phyloP scores from a whole-genome alignment of 495 filamentous ascomycete species.

The Aspergillus kassunensis region DNA sequence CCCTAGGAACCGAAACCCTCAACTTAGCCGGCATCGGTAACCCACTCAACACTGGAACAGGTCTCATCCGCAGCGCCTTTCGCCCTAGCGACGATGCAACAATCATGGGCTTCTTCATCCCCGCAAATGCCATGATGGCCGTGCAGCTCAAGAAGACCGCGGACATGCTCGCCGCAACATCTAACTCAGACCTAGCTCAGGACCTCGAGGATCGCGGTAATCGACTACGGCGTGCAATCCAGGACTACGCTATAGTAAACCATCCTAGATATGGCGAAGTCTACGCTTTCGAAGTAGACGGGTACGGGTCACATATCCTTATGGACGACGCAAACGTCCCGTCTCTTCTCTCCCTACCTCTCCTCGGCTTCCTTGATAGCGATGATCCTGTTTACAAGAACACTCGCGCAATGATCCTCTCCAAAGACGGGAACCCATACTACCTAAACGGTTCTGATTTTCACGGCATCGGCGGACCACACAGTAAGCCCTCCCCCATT shows the following conservation, averaged over 20 bases:
- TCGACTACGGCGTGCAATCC: constrained; percentile 70
- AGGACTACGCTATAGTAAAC: constrained; percentile 83
- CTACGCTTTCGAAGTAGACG: constrained; percentile 96
- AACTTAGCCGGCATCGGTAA: constrained; percentile 81
- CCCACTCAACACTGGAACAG: constrained; percentile 78
- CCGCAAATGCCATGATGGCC: constrained; percentile 93
- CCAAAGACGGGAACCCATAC: constrained; percentile 79
- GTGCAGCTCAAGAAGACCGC: constrained; percentile 81
- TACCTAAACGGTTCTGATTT: constrained; percentile 77
- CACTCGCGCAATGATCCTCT: constrained; percentile 86
- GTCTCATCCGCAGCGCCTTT: constrained; percentile 87
- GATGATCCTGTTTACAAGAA: constrained; percentile 76
- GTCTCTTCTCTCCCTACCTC: constrained; percentile 79
- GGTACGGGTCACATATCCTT: constrained; percentile 82
- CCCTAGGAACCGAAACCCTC: constrained; percentile 84
- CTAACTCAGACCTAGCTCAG: constrained; percentile 39
- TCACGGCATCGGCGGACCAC: constrained; percentile 81
- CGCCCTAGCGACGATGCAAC: constrained; percentile 97
- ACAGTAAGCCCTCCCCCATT: constrained; percentile 34
- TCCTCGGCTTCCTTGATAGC: constrained; percentile 73
- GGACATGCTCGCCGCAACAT: constrained; percentile 54
- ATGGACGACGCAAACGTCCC: constrained; percentile 99
- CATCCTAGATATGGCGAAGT: constrained; percentile 82
- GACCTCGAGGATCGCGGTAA: constrained; percentile 62
- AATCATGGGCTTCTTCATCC: constrained; percentile 92